Evolutionary conservation across 352 stramenopile species (phyloP).

Genomic region (Phytophthora cactorum): DNA sequence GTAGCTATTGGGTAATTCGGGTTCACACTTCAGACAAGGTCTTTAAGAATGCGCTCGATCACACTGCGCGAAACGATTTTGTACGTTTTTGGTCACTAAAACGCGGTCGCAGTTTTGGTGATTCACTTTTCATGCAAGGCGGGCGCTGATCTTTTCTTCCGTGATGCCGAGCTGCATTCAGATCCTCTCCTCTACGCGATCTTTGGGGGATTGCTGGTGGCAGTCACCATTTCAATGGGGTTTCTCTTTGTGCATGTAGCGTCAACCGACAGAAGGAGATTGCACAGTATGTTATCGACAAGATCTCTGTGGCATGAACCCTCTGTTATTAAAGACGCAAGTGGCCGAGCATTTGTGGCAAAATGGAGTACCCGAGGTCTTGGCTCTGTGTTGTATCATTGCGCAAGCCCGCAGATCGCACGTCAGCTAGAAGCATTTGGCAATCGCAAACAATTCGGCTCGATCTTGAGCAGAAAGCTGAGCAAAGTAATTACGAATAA

Average conservation of each 20-base stretch:
- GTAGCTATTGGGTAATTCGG: conserved; percentile 42
- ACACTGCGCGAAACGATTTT: conserved; percentile 23
- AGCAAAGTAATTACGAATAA: neutral
- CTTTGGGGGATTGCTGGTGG: conserved; percentile 30
- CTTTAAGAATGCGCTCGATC: conserved; percentile 28
- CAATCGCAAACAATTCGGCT: neutral
- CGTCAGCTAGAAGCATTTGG: conserved; percentile 21
- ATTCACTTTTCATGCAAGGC: conserved; percentile 44
- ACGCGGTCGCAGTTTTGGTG: conserved; percentile 14
- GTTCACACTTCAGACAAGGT: conserved; percentile 41
- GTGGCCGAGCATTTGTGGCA: conserved; percentile 22
- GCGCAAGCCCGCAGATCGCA: conserved; percentile 30
- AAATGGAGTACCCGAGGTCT: conserved; percentile 30
- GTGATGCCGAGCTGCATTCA: conserved; percentile 33
- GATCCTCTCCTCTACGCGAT: conserved; percentile 50
- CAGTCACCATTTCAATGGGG: conserved; percentile 27
- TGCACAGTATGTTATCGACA: neutral
- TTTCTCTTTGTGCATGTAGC: conserved; percentile 31
- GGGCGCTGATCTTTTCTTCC: conserved; percentile 18
- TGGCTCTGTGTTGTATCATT: conserved; percentile 34
- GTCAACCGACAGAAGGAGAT: neutral
- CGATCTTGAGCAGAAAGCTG: neutral
- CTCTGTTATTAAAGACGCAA: neutral
- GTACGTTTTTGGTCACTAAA: conserved; percentile 27
- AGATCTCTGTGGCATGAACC: no score